Conservation (phyloP, 305 asterid genomes). For the Solanum hybrid region DNA sequence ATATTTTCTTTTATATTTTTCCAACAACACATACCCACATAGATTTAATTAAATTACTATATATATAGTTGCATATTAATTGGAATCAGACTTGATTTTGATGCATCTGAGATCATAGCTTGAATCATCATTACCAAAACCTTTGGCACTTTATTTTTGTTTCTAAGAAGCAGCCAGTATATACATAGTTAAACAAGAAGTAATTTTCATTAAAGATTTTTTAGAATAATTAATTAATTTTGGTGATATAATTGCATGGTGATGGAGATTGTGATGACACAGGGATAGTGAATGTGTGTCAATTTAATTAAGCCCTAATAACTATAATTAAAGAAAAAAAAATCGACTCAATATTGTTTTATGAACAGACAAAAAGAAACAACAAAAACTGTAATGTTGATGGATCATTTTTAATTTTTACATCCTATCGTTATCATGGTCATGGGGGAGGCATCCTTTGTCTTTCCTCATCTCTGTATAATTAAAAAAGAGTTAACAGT, state of each 20-base stretch:
- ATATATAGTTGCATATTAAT: not conserved
- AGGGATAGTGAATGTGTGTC: not conserved
- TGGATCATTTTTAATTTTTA: not conserved
- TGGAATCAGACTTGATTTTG: not conserved
- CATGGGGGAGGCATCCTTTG: not conserved
- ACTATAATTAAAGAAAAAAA: not conserved
- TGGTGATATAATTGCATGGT: not conserved
- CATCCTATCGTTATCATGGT: not conserved
- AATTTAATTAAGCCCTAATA: not conserved
- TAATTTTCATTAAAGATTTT: not conserved
- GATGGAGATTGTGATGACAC: not conserved
- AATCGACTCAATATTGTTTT: not conserved
- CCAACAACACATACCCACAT: not conserved
- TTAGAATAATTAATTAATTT: not conserved
- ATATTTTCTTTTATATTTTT: not conserved
- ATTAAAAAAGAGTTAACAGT: not conserved
- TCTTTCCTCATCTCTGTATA: not conserved
- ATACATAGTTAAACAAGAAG: not conserved
- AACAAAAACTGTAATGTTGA: not conserved
- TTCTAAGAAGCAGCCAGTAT: not conserved
- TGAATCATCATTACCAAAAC: conserved; percentile 2
- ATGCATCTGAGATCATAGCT: conserved; percentile 7
- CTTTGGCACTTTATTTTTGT: conserved; percentile 6
- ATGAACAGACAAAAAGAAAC: not conserved
- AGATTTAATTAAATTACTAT: not conserved